phyloP scores from a whole-genome alignment of 768 basidiomycete species.

The Scleroderma bovista region DNA sequence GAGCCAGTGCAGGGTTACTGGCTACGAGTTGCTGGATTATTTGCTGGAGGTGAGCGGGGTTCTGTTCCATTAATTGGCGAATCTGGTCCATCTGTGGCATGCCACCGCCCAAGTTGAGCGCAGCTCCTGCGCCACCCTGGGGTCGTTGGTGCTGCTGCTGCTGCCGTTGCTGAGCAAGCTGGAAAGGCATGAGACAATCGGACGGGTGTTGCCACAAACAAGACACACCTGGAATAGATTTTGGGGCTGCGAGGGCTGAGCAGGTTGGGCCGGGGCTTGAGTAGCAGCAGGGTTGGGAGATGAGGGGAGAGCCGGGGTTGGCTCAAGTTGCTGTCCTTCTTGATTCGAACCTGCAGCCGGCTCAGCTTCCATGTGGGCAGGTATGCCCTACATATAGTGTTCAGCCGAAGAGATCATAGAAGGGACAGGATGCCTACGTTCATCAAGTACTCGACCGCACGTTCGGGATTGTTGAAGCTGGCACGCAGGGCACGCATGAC shows the following conservation, averaged over 20 bases:
- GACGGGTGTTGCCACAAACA: neutral
- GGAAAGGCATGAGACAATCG: neutral
- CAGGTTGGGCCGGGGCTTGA: constrained; percentile 32
- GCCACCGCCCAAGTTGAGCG: constrained; percentile 40
- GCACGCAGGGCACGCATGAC: constrained; percentile 84
- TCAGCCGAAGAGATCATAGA: neutral
- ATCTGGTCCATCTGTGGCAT: constrained; percentile 66
- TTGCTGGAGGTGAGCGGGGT: constrained; percentile 75
- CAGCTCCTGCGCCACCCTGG: constrained; percentile 21
- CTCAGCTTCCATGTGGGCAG: constrained; percentile 58
- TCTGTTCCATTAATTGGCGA: constrained; percentile 64
- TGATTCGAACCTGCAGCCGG: constrained; percentile 16
- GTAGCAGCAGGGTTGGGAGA: constrained; percentile 28
- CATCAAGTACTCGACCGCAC: constrained; percentile 98
- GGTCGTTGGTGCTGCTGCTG: constrained; percentile 18
- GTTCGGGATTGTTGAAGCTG: constrained; percentile 95
- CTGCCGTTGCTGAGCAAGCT: constrained; percentile 70
- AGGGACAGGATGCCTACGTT: constrained; percentile 47
- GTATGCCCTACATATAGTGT: constrained; percentile 62
- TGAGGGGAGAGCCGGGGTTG: constrained; percentile 29
- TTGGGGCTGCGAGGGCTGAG: constrained; percentile 62
- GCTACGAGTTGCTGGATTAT: constrained; percentile 77
- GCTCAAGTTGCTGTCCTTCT: constrained; percentile 4
- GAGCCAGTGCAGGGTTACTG: constrained; percentile 71
- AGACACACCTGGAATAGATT: constrained; percentile 80